Percentiles rank a stretch among this genome's conserved stretches.
Evolutionary conservation across 306 rosid genomes (phyloP).

Genomic region (Begonia loranthoides): DNA sequence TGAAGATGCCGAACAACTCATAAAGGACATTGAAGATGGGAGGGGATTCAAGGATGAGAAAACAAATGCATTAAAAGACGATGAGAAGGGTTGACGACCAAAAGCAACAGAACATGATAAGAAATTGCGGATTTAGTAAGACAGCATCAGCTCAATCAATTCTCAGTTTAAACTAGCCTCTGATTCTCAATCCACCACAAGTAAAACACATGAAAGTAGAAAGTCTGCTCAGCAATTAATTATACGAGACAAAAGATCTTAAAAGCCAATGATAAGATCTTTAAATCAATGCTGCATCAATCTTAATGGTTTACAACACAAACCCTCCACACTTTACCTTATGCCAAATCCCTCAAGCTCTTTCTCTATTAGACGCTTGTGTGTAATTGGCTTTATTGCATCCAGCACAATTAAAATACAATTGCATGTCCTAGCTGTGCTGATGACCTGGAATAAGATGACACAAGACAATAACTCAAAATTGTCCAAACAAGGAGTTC

Average conservation of each 20-base stretch:
- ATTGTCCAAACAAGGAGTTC: too few relatives aligned
- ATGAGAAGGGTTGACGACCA: background rate
- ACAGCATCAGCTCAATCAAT: too few relatives aligned
- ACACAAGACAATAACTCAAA: conserved; percentile 13
- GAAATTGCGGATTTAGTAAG: background rate
- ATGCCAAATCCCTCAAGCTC: conserved; percentile 99
- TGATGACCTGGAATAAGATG: conserved; percentile 65
- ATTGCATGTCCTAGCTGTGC: conserved; percentile 98
- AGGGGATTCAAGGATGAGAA: background rate
- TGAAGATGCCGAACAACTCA: background rate
- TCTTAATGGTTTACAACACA: conserved; percentile 2
- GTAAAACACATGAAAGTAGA: too few relatives aligned
- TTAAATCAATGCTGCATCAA: too few relatives aligned
- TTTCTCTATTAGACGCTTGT: conserved; percentile 89
- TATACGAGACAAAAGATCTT: too few relatives aligned
- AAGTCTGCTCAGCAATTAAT: too few relatives aligned
- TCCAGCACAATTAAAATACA: conserved; percentile 93
- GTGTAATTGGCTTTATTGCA: conserved; percentile 98
- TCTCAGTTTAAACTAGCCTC: too few relatives aligned
- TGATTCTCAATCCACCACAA: too few relatives aligned
- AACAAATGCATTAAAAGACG: background rate
- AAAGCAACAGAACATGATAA: background rate
- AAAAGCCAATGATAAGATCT: too few relatives aligned
- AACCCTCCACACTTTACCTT: conserved; percentile 35
- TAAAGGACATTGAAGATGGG: background rate